Evolutionary conservation across 352 stramenopile species (phyloP), one percentile per base, ranked within the genome.

Genomic region (Pythium brachiatum): DNA sequence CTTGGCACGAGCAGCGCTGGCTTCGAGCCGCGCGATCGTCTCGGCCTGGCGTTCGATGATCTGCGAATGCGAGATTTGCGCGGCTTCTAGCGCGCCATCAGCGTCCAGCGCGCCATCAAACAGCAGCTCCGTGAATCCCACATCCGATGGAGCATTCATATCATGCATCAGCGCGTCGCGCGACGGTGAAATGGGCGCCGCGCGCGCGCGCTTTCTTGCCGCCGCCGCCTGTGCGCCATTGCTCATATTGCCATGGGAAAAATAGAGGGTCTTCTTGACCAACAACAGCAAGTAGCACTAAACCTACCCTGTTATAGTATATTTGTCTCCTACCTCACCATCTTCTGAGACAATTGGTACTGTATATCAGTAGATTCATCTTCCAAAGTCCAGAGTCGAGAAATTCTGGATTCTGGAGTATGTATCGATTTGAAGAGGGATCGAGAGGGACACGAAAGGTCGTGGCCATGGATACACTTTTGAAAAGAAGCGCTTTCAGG

Each of bases 41-140:
- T 83, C 63, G 25, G 79, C 79, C 60, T 90, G 81, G 6, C 70
- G 64, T 66, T 88, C 74, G 64, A 90, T 90, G 60, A 90, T 90
- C 58, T 89, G 68, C 43, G 78, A 68, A 57, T 90, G 81, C 36
- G 81, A 88, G 58, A 87, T 72, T 66, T 83, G 72, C 26, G 64
- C 70, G 26, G 73, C 72, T 25, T 57, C 70, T 0, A 65, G 62
- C 7, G 44, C 57, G n/a, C 47, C 54, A 18, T 53, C 62, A 9
- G n/a, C 46, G 43, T 68, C 62, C 52, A 62, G 46, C 25, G 32
- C 15, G 16, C 62, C 53, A 38, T 68, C 53, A 44, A 68, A 50
- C 54, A 65, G 51, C 27, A 70, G 57, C 21, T 47, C 57, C 16
- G 46, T 52, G 38, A 60, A 41, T 1, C n/a, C 31, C n/a, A 18